Percentiles rank a stretch among this genome's conserved stretches.
Evolutionary conservation across 1,139 yeast species (phyloP).

Genomic region (Taiozyma sp.): DNA sequence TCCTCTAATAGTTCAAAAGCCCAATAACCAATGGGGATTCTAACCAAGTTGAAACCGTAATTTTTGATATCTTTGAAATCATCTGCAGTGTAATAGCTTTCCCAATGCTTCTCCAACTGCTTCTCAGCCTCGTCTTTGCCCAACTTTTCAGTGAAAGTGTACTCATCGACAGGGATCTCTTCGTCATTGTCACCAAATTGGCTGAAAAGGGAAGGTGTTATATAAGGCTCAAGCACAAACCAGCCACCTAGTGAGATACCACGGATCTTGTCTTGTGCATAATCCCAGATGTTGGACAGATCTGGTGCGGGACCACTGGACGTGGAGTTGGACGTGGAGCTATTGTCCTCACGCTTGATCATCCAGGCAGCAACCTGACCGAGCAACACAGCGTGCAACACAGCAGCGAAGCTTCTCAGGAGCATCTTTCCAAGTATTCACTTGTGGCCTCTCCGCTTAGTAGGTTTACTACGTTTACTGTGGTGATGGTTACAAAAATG

Average conservation of each 20-base stretch:
- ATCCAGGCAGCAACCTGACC: background rate
- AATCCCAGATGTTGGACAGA: constrained; percentile 12
- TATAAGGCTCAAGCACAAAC: constrained; percentile 84
- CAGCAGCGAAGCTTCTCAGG: background rate
- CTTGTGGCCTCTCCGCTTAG: no score
- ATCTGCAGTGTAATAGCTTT: constrained; percentile 66
- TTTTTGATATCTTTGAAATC: constrained; percentile 61
- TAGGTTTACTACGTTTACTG: background rate
- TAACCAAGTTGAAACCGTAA: constrained; percentile 77
- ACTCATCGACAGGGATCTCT: constrained; percentile 75
- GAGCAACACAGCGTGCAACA: background rate
- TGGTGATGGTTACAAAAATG: background rate
- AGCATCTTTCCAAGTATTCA: background rate
- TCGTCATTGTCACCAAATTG: constrained; percentile 28
- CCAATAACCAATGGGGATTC: constrained; percentile 97
- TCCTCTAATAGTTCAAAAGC: constrained; percentile 60
- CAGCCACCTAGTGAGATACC: constrained; percentile 94
- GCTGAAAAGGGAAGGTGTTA: constrained; percentile 78
- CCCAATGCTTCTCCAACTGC: constrained; percentile 70
- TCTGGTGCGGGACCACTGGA: background rate
- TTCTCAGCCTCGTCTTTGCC: constrained; percentile 56
- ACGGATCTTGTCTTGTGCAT: constrained; percentile 35
- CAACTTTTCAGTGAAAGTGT: constrained; percentile 55
- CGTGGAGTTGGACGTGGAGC: background rate
- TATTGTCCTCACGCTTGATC: background rate